Conservation (phyloP, 768 basidiomycete species). For the Hortiboletus flavorubellus region DNA sequence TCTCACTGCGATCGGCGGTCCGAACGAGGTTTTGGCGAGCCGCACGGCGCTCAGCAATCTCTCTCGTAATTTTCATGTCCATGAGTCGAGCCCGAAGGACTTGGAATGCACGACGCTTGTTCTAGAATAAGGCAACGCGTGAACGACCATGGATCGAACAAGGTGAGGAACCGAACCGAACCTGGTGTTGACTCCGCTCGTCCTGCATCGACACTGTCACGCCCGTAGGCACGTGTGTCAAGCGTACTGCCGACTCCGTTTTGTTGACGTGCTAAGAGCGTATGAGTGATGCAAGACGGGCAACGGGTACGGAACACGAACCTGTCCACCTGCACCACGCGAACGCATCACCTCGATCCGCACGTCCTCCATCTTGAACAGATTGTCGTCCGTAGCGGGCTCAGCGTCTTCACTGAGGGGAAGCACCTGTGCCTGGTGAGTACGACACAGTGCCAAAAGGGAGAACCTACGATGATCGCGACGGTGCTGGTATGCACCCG, state of each 20-base stretch:
- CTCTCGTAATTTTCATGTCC: constrained; percentile 69
- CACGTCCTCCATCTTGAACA: constrained; percentile 84
- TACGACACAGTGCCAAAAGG: too few species aligned
- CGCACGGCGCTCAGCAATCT: constrained; percentile 67
- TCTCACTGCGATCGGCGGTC: constrained; percentile 86
- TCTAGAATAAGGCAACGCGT: constrained; percentile 42
- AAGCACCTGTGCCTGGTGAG: constrained; percentile 55
- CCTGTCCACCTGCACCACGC: constrained; percentile 96
- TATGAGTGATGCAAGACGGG: not conserved
- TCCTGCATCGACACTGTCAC: constrained; percentile 98
- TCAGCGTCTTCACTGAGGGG: constrained; percentile 73
- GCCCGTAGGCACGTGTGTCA: constrained; percentile 91
- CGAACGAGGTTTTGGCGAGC: constrained; percentile 71
- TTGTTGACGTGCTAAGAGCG: constrained; percentile 90
- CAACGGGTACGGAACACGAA: constrained; percentile 28
- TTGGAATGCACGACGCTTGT: constrained; percentile 89
- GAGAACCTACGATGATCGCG: constrained; percentile 66
- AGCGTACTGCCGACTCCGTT: constrained; percentile 94
- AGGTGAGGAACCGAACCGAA: constrained; percentile 23
- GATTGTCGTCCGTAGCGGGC: constrained; percentile 47
- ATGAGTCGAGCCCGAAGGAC: constrained; percentile 83
- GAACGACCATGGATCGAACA: not conserved
- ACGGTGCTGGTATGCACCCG: constrained; percentile 92
- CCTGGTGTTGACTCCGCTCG: constrained; percentile 93
- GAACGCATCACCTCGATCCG: constrained; percentile 93